These are phyloP conservation scores for Neodidymelliopsis sp. DNA, from an alignment of 2,329 filamentous ascomycete species.

Conservation along the genomic window DNA sequence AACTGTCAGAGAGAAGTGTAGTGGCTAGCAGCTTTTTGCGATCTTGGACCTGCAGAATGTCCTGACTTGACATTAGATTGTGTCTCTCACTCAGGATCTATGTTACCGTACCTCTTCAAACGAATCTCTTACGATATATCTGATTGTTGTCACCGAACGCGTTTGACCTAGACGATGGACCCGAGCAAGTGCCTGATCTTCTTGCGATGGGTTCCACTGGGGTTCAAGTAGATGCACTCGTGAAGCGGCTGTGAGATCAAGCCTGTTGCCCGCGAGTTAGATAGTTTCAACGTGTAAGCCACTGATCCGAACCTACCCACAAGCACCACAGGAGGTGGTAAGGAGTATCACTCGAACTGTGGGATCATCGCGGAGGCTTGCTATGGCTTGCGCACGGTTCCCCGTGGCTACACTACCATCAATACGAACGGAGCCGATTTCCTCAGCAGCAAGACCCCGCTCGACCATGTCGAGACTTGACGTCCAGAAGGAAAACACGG, in stretches of 20 bases:
- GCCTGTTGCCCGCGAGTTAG: conserved; percentile 30
- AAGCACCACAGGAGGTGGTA: conserved; percentile 61
- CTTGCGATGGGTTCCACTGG: conserved; percentile 57
- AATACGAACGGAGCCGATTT: too few species aligned
- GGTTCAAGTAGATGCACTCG: conserved; percentile 61
- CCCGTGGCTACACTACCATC: too few species aligned
- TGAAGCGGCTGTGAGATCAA: conserved; percentile 58
- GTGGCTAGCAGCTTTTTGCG: too few species aligned
- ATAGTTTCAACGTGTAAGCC: not conserved
- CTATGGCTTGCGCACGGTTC: too few species aligned
- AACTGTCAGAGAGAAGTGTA: too few species aligned
- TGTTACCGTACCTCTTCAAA: conserved; percentile 50
- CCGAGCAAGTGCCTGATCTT: conserved; percentile 54
- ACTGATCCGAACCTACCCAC: conserved; percentile 57
- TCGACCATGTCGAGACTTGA: too few species aligned
- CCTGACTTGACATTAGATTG: too few species aligned
- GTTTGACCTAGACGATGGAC: conserved; percentile 34
- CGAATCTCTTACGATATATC: conserved; percentile 49
- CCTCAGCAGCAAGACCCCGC: too few species aligned
- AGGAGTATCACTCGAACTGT: conserved; percentile 54
- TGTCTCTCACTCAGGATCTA: too few species aligned
- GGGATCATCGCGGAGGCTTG: conserved; percentile 52
- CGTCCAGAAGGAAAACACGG: too few species aligned
- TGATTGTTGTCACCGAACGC: conserved; percentile 45
- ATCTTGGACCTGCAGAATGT: too few species aligned